Percentiles rank a stretch among this genome's conserved stretches.
phyloP scores from a whole-genome alignment of 78 protist genomes.

The Dictyostelium intermedium region DNA sequence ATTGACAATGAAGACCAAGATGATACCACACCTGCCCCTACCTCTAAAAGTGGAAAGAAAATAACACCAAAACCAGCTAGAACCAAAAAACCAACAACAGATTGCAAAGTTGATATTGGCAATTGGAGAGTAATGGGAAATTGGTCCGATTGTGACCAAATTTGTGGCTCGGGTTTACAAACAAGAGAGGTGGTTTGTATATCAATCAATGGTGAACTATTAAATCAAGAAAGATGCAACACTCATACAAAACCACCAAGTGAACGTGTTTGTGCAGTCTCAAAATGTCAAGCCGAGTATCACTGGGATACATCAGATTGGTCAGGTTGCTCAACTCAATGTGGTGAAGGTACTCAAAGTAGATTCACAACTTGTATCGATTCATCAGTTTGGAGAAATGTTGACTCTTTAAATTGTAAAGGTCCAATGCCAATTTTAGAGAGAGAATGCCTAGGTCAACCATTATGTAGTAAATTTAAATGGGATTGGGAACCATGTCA shows the following conservation, averaged over 20 bases:
- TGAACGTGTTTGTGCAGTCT: conserved; percentile 17
- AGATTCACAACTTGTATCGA: conserved; percentile 32
- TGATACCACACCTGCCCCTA: background rate
- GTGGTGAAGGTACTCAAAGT: conserved; percentile 56
- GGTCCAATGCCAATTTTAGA: conserved; percentile 17
- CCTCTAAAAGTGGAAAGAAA: background rate
- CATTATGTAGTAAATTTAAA: conserved; percentile 20
- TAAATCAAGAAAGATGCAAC: background rate
- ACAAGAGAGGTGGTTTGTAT: conserved; percentile 3
- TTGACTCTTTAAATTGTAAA: conserved; percentile 9
- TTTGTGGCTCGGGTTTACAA: conserved; percentile 67
- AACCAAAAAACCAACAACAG: background rate
- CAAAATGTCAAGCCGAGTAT: conserved; percentile 28
- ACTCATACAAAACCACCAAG: conserved; percentile 8
- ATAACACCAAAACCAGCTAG: background rate
- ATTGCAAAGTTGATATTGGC: background rate
- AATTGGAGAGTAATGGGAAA: conserved; percentile 17
- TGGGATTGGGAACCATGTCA: conserved; percentile 74
- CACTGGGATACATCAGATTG: conserved; percentile 52
- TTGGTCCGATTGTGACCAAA: conserved; percentile 64
- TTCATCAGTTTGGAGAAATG: conserved; percentile 34
- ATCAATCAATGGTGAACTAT: background rate
- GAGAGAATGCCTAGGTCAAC: conserved; percentile 57
- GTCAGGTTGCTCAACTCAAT: conserved; percentile 60
- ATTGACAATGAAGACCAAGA: background rate